phyloP scores from a whole-genome alignment of 2,329 filamentous ascomycete species.

The Cryphonectria radicalis region DNA sequence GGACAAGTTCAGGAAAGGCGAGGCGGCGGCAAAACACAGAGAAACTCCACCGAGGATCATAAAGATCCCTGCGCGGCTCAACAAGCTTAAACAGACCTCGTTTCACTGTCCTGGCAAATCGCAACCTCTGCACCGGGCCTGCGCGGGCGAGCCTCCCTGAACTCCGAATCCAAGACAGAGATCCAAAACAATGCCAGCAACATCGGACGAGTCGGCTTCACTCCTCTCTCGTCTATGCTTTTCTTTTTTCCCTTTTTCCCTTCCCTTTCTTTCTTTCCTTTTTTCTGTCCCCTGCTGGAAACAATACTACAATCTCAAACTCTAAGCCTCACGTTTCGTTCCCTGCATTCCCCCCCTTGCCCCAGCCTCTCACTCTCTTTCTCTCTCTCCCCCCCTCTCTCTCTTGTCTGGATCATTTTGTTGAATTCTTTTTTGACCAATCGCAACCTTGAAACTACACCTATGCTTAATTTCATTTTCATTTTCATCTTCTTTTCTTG shows the following conservation, averaged over 20 bases:
- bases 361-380: too few species aligned
- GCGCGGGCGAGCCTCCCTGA: background rate
- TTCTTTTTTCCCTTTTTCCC: background rate
- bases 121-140: conserved; percentile 19
- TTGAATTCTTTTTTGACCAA: background rate
- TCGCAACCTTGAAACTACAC: background rate
- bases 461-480: background rate
- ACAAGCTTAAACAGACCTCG: conserved; percentile 29
- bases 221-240: background rate
- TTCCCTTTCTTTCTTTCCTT: background rate
- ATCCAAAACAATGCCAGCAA: conserved; percentile 14
- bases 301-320: background rate
- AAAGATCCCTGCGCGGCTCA: conserved; percentile 25
- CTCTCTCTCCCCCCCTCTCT: background rate
- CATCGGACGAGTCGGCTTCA: conserved; percentile 13
- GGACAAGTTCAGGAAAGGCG: background rate
- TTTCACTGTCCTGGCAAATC: conserved; percentile 26
- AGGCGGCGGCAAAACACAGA: background rate
- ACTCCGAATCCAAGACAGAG: conserved; percentile 3
- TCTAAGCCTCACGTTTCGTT: conserved; percentile 19
- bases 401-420: background rate
- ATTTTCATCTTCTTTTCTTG: background rate
- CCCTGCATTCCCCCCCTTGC: background rate
- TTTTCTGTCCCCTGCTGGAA: background rate
- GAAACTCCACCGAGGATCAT: conserved; percentile 8